Evolutionary conservation across 164 flowering plant genomes (phyloP).

Genomic region (Euptelea pleiosperma): DNA sequence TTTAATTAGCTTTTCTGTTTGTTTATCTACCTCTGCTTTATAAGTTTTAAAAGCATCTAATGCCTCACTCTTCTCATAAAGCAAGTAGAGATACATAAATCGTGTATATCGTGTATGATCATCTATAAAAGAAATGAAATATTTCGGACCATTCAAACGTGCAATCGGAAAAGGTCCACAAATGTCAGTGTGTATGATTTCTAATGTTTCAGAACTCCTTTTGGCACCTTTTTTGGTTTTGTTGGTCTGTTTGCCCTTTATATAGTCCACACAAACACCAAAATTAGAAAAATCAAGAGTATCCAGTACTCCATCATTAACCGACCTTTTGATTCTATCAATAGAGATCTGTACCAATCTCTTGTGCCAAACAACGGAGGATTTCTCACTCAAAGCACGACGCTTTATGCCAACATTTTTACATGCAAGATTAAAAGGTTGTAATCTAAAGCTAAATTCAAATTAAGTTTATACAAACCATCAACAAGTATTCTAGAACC

Average conservation of each 20-base stretch:
- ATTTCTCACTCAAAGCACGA: conserved; percentile 11
- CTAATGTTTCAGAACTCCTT: background rate
- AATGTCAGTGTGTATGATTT: background rate
- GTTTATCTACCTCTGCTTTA: conserved; percentile 5
- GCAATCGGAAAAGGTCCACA: too few species aligned
- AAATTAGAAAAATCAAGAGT: background rate
- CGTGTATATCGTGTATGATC: background rate
- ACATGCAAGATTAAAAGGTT: conserved; percentile 22
- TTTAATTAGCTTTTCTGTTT: background rate
- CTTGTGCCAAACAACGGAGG: background rate
- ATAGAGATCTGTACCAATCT: background rate
- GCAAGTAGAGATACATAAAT: background rate
- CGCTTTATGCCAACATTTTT: too few species aligned
- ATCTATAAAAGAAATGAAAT: background rate
- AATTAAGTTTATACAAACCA: conserved; percentile 19
- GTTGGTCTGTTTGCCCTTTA: conserved; percentile 1
- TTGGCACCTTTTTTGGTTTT: background rate
- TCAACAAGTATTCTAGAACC: too few species aligned
- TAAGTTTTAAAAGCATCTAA: conserved; percentile 22
- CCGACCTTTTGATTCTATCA: background rate
- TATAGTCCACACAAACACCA: background rate
- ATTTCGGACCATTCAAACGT: background rate
- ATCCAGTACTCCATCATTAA: background rate
- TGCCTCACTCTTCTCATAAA: background rate
- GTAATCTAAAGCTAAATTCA: conserved; percentile 10